Conservation (phyloP, 139 green algal species). For the Asterochloris sp. region DNA sequence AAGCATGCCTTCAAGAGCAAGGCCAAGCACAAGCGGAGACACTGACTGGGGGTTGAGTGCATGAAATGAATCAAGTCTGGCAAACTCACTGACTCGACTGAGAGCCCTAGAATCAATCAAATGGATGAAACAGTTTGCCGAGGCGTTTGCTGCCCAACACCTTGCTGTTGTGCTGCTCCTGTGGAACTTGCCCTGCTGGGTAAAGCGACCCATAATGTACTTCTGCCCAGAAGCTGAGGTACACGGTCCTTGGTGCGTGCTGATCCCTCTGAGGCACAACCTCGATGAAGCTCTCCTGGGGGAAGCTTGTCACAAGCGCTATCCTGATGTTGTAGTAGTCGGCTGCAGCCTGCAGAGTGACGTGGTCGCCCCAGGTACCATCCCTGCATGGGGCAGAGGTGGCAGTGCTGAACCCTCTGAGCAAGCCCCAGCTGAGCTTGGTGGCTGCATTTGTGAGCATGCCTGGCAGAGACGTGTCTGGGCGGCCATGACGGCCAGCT, state of each 20-base stretch:
- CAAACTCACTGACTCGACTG: not conserved
- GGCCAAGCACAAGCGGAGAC: slow-evolving; percentile 51
- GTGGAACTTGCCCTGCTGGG: not conserved
- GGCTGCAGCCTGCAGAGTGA: slow-evolving; percentile 68
- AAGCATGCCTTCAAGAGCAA: slow-evolving; percentile 79
- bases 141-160: slow-evolving; percentile 34
- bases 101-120: slow-evolving; percentile 5
- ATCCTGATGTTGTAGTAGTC: slow-evolving; percentile 59
- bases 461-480: no score
- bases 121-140: slow-evolving; percentile 18
- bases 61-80: not conserved
- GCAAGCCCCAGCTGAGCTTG: no score
- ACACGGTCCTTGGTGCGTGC: slow-evolving; percentile 35
- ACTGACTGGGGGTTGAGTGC: not conserved
- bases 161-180: slow-evolving; percentile 16
- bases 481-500: no score
- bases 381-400: not conserved
- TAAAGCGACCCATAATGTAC: slow-evolving; percentile 29
- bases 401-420: not conserved
- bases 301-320: slow-evolving; percentile 59
- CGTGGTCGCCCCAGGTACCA: slow-evolving; percentile 78
- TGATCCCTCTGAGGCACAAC: slow-evolving; percentile 43
- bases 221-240: slow-evolving; percentile 78
- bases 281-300: slow-evolving; percentile 51
- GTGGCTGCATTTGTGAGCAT: no score